Evolutionary conservation across 495 filamentous ascomycete species (phyloP).

Genomic region (Penicillium atrosanguineum): DNA sequence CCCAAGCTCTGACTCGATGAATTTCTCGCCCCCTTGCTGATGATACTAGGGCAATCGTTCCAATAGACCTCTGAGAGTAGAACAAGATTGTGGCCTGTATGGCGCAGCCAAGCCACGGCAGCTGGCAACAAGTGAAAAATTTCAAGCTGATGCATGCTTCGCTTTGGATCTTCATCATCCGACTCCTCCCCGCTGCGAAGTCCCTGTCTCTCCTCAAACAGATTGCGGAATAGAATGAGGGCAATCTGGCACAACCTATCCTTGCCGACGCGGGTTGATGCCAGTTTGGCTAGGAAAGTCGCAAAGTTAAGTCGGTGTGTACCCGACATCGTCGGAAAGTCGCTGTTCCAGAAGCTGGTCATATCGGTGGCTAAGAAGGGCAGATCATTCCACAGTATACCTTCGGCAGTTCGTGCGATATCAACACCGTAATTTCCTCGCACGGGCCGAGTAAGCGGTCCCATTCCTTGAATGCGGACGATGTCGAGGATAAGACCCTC

Average conservation of each 20-base stretch:
- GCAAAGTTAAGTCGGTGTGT: constrained; percentile 19
- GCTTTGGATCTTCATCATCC: constrained; percentile 15
- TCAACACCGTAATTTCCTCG: constrained; percentile 12
- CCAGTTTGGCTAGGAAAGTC: constrained; percentile 19
- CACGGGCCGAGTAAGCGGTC: constrained; percentile 16
- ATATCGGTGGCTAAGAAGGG: constrained; percentile 23
- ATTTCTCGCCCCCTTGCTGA: constrained; percentile 13
- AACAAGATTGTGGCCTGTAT: constrained; percentile 10
- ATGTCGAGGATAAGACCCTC: constrained; percentile 22
- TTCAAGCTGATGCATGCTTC: constrained; percentile 9
- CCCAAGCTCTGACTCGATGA: constrained; percentile 8
- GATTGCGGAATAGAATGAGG: constrained; percentile 13
- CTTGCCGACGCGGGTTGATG: constrained; percentile 16
- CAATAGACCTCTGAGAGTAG: constrained; percentile 17
- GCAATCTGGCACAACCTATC: constrained; percentile 20
- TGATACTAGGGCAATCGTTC: constrained; percentile 16
- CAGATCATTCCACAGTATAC: constrained; percentile 21
- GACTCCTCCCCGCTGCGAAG: constrained; percentile 13
- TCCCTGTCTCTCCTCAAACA: constrained; percentile 9
- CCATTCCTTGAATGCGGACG: constrained; percentile 20
- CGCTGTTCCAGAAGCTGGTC: constrained; percentile 13
- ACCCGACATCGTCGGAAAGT: constrained; percentile 14
- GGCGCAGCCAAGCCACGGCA: constrained; percentile 14
- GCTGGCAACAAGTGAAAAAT: constrained; percentile 16
- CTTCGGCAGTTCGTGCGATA: constrained; percentile 17